Evolutionary conservation across 352 stramenopile genomes (phyloP).

Genomic region (Pythium angustatum): DNA sequence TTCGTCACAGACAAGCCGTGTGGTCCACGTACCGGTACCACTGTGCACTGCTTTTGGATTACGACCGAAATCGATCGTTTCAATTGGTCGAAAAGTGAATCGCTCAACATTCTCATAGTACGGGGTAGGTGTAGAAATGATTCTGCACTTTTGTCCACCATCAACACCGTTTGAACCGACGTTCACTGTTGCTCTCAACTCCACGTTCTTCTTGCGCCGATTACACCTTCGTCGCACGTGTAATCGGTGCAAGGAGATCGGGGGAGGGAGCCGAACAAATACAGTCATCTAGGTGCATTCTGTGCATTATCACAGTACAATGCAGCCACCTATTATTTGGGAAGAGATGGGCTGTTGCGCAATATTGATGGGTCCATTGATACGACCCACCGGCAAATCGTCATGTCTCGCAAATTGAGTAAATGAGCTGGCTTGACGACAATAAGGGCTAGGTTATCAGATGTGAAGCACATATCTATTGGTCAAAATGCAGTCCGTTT

Average conservation of each 20-base stretch:
- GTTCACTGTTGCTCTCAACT: too few relatives aligned
- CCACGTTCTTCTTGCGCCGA: too few relatives aligned
- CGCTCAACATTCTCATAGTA: neutral
- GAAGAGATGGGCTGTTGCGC: neutral
- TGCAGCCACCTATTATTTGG: too few relatives aligned
- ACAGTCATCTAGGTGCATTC: too few relatives aligned
- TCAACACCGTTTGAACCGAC: constrained; percentile 13
- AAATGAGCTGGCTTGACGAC: constrained; percentile 10
- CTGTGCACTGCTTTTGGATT: neutral
- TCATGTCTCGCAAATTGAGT: neutral
- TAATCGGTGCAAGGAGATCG: too few relatives aligned
- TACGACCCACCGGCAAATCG: too few relatives aligned
- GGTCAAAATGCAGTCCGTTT: neutral
- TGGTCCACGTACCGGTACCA: neutral
- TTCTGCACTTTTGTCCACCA: constrained; percentile 6
- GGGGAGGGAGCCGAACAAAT: too few relatives aligned
- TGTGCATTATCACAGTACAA: too few relatives aligned
- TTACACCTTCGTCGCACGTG: too few relatives aligned
- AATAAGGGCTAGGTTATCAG: neutral
- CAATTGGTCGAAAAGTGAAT: constrained; percentile 3
- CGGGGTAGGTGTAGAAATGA: constrained; percentile 3
- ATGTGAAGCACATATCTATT: neutral
- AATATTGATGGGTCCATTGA: too few relatives aligned
- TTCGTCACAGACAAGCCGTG: neutral
- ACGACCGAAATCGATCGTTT: neutral